phyloP scores from a whole-genome alignment of 2,329 filamentous ascomycete genomes.

The Apiospora malaysiana region DNA sequence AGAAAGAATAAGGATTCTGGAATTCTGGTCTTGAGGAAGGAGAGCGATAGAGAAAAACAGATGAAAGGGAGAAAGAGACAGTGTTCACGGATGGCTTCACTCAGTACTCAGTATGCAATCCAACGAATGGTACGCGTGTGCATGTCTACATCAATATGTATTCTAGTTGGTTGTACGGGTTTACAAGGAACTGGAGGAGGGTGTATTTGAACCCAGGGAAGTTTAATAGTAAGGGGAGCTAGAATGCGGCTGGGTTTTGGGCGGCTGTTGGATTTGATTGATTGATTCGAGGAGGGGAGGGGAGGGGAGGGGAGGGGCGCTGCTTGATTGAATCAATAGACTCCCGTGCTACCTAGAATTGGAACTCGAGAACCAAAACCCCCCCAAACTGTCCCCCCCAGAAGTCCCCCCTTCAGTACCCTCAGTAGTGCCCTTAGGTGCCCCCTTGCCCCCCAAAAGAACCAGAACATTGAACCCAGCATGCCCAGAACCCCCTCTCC shows the following conservation, averaged over 20 bases:
- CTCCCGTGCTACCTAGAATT: slow-evolving; percentile 4
- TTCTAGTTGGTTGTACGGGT: not conserved
- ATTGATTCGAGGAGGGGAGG: slow-evolving; percentile 10
- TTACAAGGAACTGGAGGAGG: not conserved
- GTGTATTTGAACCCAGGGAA: slow-evolving; percentile 7
- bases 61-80: not conserved
- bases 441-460: not conserved
- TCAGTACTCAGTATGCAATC: not conserved
- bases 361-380: slow-evolving; percentile 4
- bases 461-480: not conserved
- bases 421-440: too few species aligned
- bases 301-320: not conserved
- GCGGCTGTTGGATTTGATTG: slow-evolving; percentile 13
- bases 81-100: not conserved
- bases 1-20: not conserved
- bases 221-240: slow-evolving; percentile 18
- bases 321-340: slow-evolving; percentile 13
- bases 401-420: too few species aligned
- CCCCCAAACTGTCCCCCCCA: not conserved
- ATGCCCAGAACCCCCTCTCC: not conserved
- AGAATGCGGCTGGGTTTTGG: slow-evolving; percentile 19
- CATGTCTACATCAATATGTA: not conserved
- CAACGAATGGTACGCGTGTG: not conserved
- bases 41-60: not conserved
- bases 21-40: not conserved